Base-by-base conservation (phyloP, 495 filamentous ascomycete species). In the Clavariopsis aquatica region DNA sequence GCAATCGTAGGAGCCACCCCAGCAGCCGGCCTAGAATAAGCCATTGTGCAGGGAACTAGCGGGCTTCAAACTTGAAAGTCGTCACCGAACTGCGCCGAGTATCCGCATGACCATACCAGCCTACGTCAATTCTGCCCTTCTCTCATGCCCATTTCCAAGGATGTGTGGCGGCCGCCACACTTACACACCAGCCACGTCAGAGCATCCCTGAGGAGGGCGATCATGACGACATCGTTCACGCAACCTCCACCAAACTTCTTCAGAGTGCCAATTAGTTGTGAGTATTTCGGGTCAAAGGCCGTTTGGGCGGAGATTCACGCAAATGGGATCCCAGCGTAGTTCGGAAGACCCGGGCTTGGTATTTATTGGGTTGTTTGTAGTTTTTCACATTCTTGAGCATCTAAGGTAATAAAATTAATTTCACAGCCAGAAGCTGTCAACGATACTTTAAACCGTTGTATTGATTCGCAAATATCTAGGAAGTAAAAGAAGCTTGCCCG, bases 111-210 rank as follows among this genome's bases (percentile, higher is more conserved):
- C n/a, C n/a, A 17, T 17, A n/a, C 15, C 38, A 10, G 13, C 38
- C 38, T 2, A 17, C 6, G 13, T 36, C 13, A 36, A 6, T 13
- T 13, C 38, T 15, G 15, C 6, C 38, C 38, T 43, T 43, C 13
- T 17, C 3, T 9, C 31, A n/a, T 34, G 31, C 31, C 5, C 38
- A 6, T 43, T 43, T 43, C 38, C 38, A 43, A 43, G 38, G 15
- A 15, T 43, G 9, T 43, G 15, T n/a, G 38, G 8, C 8, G 38
- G 8, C n/a, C 49, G 49, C 49, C 49, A 52, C 49, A 52, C 17
- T 13, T 13, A 29, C 49, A n/a, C 49, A 52, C 24, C 49, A 52
- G 49, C 49, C 49, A 52, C 49, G 49, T 52, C 49, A 52, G 17
- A 24, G 22, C 17, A n/a, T 28, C 24, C 49, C 29, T 15, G 22